phyloP scores from a whole-genome alignment of 495 filamentous ascomycete species.

The Hamigera avellanea region DNA sequence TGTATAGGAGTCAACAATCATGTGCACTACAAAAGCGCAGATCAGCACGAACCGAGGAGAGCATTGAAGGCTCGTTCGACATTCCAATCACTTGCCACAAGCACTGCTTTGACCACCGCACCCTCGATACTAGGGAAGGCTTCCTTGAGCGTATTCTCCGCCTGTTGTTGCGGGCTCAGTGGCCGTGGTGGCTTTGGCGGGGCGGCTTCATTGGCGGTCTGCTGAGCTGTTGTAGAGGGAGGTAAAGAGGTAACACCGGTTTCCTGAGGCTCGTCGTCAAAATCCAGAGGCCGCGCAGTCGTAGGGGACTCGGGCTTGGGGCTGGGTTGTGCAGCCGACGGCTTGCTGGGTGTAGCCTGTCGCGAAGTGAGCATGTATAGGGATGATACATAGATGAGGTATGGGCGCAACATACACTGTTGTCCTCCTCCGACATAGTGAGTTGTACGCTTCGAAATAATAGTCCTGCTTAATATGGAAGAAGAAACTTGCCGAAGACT shows the following conservation, averaged over 20 bases:
- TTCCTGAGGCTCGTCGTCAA: slow-evolving; percentile 78
- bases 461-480: too few species aligned
- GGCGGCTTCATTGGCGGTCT: slow-evolving; percentile 32
- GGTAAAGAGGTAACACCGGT: slow-evolving; percentile 29
- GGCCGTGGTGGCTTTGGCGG: slow-evolving; percentile 87
- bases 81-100: slow-evolving; percentile 72
- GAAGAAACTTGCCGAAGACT: too few species aligned
- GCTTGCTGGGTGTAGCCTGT: slow-evolving; percentile 24
- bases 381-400: neutral
- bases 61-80: slow-evolving; percentile 96
- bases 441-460: neutral
- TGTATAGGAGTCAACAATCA: slow-evolving; percentile 15
- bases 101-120: slow-evolving; percentile 75
- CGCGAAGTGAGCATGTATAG: slow-evolving; percentile 12
- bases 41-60: slow-evolving; percentile 54
- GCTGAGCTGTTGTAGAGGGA: slow-evolving; percentile 23
- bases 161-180: slow-evolving; percentile 65
- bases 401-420: slow-evolving; percentile 17
- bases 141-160: slow-evolving; percentile 80
- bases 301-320: slow-evolving; percentile 67
- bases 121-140: slow-evolving; percentile 82
- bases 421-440: slow-evolving; percentile 30
- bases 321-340: slow-evolving; percentile 17
- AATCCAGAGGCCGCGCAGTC: slow-evolving; percentile 70
- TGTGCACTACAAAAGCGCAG: slow-evolving; percentile 1